Evolutionary conservation across 177 flowering plant species (phyloP).

Genomic region (Vitis hybrid): DNA sequence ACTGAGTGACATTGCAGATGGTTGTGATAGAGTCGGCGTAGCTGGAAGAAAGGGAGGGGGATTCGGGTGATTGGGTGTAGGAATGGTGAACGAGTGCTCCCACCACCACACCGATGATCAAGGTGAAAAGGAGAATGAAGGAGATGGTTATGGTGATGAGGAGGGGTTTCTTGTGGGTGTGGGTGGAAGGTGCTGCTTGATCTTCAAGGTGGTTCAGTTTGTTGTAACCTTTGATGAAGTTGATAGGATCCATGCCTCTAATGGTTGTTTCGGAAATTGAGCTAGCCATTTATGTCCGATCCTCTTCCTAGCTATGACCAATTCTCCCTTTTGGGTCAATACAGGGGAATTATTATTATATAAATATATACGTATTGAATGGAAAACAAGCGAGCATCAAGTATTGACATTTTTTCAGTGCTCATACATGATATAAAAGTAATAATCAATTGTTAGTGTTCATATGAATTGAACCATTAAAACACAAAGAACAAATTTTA

Average conservation of each 20-base stretch:
- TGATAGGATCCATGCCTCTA: conserved; percentile 30
- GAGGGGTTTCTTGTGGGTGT: conserved; percentile 1
- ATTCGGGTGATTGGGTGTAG: conserved; percentile 1
- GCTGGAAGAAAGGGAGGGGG: not conserved
- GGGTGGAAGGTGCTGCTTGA: conserved; percentile 1
- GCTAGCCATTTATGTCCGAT: no score
- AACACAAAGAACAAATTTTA: no score
- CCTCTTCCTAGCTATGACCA: no score
- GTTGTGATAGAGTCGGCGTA: conserved; percentile 31
- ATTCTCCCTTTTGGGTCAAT: no score
- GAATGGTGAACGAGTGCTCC: conserved; percentile 13
- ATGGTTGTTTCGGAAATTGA: not conserved
- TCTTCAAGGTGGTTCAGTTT: conserved; percentile 21
- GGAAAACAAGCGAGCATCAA: no score
- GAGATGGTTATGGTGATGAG: conserved; percentile 20
- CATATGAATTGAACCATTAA: no score
- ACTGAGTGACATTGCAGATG: conserved; percentile 46
- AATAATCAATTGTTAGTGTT: no score
- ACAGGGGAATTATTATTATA: no score
- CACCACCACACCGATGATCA: conserved; percentile 15
- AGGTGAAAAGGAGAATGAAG: conserved; percentile 16
- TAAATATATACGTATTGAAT: no score
- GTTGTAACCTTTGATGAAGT: conserved; percentile 34
- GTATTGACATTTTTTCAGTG: no score
- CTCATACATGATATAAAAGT: no score